Evolutionary conservation across 2,329 filamentous ascomycete species (phyloP), one percentile per base, ranked within the genome.

Genomic region (Bertia moriformis): DNA sequence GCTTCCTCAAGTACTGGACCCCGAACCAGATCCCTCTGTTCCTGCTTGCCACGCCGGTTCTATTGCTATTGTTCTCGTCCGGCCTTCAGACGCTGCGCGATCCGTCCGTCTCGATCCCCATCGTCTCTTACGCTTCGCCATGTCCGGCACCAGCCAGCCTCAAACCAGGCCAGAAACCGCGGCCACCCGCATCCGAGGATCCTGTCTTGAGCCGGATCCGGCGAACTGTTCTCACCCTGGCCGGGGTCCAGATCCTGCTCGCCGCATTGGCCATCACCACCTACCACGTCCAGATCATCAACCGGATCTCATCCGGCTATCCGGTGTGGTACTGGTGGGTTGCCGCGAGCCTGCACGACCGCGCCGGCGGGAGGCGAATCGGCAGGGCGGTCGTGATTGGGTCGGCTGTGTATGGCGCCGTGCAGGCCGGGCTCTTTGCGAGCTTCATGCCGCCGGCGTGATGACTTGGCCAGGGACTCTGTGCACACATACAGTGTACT

Each of bases 261-360:
- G 78, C 81, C 1, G 43, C 73, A 2, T 57, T 89, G 42, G 83
- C 86, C 15, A 58, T 88, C 15, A 85, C 79, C 12, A 85, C 65
- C 45, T 93, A 93, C 52, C 91, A 98, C 53, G 82, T 95, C 18
- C 91, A 98, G 58, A 93, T 98, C 48, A 81, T 96, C 50, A 93
- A 82, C 35, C 75, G 91, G 18, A 69, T 98, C 14, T 81, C 85
- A 1, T 94, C 88, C 0, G 89, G 79, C 0, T 94, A 89, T 56
- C 83, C 87, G 1, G 59, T 91, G 14, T 95, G 87, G 86, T 91
- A 94, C 54, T 79, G 83, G 67, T 85, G 81, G 66, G 55, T 93
- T 29, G 83, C 83, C 1, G 60, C 59, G 3, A 57, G 54, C 22
- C 48, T 73, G 4, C 47, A 55, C 36, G 53, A 59, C 18, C 47